Base-by-base conservation (phyloP, 345 rosid species). In the Eucalyptus tenuipes region DNA sequence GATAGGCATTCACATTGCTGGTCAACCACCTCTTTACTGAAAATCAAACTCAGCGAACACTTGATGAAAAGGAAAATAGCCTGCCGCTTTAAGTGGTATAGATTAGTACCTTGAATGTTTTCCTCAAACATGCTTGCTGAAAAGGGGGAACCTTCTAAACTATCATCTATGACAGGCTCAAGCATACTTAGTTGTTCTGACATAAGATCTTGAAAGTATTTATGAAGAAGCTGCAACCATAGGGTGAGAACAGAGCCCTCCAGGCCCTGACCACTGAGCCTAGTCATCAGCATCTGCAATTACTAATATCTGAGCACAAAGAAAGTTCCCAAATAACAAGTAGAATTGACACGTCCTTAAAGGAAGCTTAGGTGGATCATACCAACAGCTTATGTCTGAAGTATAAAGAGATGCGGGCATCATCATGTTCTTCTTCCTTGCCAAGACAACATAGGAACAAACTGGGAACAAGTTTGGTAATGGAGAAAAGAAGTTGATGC, bases 351-450 rank as follows among this genome's bases (percentile, higher is more conserved):
- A 86, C 9, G 12, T 5, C 37, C 25, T 44, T 37, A 37, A 10
- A 75, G 82, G 82, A 75, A 75, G 42, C 14, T 75, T 37, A 75
- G 82, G 27, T 75, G 82, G 82, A 37, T 86, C 44, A 13, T 94
- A 97, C 99, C 98, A 97, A 75, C 88, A 96, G 90, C 89, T 97
- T 97, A 92, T 96, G 98, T 68, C 91, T 93, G 91, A 97, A 94
- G 92, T 97, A 97, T 48, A 86, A 94, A 85, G 91, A 89, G 91
- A 94, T 90, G 90, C 90, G 53, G 10, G 71, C 64, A 68, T 90
- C 91, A 80, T 42, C 90, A 88, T 61, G 85, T 55, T 87, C 90
- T 37, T 91, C 94, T 91, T 91, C 89, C 89, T 88, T 91, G 84
- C 94, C 89, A 64, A 96, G 95, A 92, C 96, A 96, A 95, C 95